Base-by-base conservation (phyloP, 2,329 filamentous ascomycete species). In the Aspergillus oerlinghausenensis region DNA sequence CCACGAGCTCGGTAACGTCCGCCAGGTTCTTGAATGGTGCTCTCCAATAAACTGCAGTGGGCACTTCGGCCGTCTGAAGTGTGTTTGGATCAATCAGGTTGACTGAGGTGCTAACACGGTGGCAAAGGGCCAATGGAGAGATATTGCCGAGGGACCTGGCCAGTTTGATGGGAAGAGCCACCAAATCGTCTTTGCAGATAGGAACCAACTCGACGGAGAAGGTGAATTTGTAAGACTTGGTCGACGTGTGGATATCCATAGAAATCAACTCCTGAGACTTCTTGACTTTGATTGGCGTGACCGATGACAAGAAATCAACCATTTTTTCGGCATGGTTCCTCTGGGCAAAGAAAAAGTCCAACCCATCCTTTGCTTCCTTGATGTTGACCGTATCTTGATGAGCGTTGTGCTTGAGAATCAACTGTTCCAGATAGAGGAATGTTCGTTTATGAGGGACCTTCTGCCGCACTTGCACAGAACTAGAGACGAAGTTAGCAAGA, bases 321-420 rank as follows among this genome's bases (percentile, higher is more conserved):
- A 96, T 93, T 68, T 90, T 92, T 70, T 96, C 91, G 7, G 92
- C 93, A 66, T 96, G 89, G 69, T 97, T 99, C 67, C 90, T 83
- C 57, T 89, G 86, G 0, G 90, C 84, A 70, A 94, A 99, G 81
- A 88, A 99, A 74, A 99, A 99, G 73, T 99, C 94, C 58, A 99
- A 87, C 1, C 94, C 94, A 66, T 97, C 92, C 75, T 92, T 92
- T 28, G 90, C 89, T 77, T 99, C 94, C 73, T 95, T 97, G 77
- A 99, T 99, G 74, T 97, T 99, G 76, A 97, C 92, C 0, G 93
- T 94, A 65, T 99, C 92, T 63, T 86, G 84, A 74, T 96, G 92
- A 3, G 93, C 94, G 55, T 85, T 84, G 73, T 97, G 92, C 80
- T 97, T 97, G 66, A 99, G 81, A 66, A 99, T 96, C 55, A 97